These are phyloP conservation scores for Pseudozyma flocculosa DNA, from an alignment of 1,284 basidiomycete genomes.

Conservation along the genomic window DNA sequence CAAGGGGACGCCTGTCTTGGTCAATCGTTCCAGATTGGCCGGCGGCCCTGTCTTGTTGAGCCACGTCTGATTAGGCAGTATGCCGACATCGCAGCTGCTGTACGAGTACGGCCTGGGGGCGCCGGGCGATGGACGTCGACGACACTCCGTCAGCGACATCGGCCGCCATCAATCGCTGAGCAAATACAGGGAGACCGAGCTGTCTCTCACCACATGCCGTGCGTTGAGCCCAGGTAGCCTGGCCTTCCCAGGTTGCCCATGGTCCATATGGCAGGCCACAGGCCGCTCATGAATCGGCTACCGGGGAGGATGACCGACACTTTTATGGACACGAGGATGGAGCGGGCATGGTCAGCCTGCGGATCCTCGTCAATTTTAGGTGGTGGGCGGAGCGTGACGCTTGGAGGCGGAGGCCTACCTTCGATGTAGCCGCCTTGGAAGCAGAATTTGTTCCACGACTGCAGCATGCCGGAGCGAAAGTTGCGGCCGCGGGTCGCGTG, in stretches of 20 bases:
- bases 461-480: slow-evolving; percentile 48
- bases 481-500: slow-evolving; percentile 41
- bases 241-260: slow-evolving; percentile 44
- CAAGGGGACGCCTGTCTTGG: slow-evolving; percentile 8
- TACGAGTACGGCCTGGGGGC: slow-evolving; percentile 55
- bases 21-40: slow-evolving; percentile 7
- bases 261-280: slow-evolving; percentile 59
- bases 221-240: slow-evolving; percentile 51
- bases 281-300: slow-evolving; percentile 53
- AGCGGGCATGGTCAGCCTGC: too few relatives aligned
- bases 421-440: slow-evolving; percentile 52
- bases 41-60: slow-evolving; percentile 22
- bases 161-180: too few relatives aligned
- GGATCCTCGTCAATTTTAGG: too few relatives aligned
- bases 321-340: too few relatives aligned
- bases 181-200: too few relatives aligned
- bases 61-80: slow-evolving; percentile 42
- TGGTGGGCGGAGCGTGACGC: too few relatives aligned
- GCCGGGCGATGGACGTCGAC: not conserved
- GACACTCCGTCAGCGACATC: not conserved
- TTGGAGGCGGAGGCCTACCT: not conserved
- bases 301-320: slow-evolving; percentile 34
- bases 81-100: slow-evolving; percentile 51
- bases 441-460: slow-evolving; percentile 54
- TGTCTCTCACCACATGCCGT: slow-evolving; percentile 23